phyloP scores from a whole-genome alignment of 1,139 yeast species.

The Pichia sorboxylosa region DNA sequence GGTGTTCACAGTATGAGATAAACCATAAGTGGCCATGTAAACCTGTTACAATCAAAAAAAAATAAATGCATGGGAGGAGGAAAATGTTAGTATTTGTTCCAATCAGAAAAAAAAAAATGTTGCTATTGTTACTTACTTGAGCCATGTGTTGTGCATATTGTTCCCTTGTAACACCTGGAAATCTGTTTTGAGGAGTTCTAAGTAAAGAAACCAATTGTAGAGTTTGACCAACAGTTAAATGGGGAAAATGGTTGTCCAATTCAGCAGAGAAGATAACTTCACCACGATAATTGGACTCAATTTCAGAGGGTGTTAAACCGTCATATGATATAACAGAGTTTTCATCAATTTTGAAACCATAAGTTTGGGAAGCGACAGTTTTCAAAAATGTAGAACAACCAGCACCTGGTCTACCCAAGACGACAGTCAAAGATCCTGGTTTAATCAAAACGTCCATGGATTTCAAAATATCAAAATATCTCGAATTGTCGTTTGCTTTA shows the following conservation, averaged over 20 bases:
- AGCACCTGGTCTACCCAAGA: slow-evolving; percentile 75
- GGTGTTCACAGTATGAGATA: slow-evolving; percentile 39
- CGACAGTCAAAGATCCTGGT: slow-evolving; percentile 72
- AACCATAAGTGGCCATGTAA: slow-evolving; percentile 63
- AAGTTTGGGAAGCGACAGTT: slow-evolving; percentile 57
- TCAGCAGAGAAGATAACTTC: slow-evolving; percentile 68
- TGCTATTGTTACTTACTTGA: slow-evolving; percentile 21
- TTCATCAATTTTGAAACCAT: slow-evolving; percentile 52
- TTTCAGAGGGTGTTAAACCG: slow-evolving; percentile 38
- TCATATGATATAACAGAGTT: slow-evolving; percentile 34
- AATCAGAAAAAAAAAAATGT: not conserved
- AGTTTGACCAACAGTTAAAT: slow-evolving; percentile 61
- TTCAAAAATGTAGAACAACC: slow-evolving; percentile 76
- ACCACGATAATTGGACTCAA: slow-evolving; percentile 45
- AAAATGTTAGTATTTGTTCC: slow-evolving; percentile 2
- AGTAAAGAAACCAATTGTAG: slow-evolving; percentile 51
- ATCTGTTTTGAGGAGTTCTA: slow-evolving; percentile 56
- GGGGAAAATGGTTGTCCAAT: slow-evolving; percentile 61
- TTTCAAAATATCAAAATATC: slow-evolving; percentile 45
- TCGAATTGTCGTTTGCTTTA: slow-evolving; percentile 13
- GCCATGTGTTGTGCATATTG: slow-evolving; percentile 52
- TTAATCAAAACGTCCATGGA: slow-evolving; percentile 56
- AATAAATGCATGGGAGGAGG: not conserved
- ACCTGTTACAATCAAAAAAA: slow-evolving; percentile 23
- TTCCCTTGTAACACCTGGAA: slow-evolving; percentile 45